Evolutionary conservation across 805 yeast genomes (phyloP).

Genomic region (Lipomyces japonicus): DNA sequence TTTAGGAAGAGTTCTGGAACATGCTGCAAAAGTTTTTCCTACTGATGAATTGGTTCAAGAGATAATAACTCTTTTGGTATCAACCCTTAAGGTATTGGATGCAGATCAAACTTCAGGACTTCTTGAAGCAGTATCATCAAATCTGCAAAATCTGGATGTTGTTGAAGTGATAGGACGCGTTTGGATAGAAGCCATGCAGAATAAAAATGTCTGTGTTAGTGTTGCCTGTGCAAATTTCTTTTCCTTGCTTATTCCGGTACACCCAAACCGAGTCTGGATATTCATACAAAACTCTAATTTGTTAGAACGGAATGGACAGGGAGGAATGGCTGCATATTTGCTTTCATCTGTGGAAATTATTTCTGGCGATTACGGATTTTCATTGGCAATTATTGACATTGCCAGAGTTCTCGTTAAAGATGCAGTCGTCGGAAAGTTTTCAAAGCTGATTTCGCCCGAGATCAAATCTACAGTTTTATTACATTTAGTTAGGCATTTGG

Average conservation of each 20-base stretch:
- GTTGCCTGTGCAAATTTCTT: constrained; percentile 50
- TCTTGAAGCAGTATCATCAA: constrained; percentile 41
- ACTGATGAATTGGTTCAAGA: constrained; percentile 45
- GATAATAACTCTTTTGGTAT: constrained; percentile 50
- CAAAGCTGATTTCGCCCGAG: constrained; percentile 38
- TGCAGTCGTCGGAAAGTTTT: constrained; percentile 34
- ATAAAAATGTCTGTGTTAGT: constrained; percentile 48
- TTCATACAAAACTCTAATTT: constrained; percentile 65
- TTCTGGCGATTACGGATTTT: constrained; percentile 61
- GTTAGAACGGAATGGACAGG: constrained; percentile 57
- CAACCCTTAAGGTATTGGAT: constrained; percentile 44
- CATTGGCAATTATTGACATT: constrained; percentile 56
- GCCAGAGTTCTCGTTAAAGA: constrained; percentile 52
- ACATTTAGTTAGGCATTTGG: constrained; percentile 51
- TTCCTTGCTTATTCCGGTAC: constrained; percentile 45
- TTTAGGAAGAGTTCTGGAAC: constrained; percentile 72
- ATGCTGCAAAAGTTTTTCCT: constrained; percentile 42
- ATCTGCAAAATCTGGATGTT: constrained; percentile 51
- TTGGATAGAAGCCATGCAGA: constrained; percentile 64
- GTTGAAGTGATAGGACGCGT: constrained; percentile 59
- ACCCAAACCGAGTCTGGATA: constrained; percentile 74
- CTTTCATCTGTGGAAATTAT: constrained; percentile 72
- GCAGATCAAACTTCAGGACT: constrained; percentile 43
- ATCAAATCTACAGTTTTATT: constrained; percentile 54
- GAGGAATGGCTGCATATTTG: constrained; percentile 58